Evolutionary conservation across 2,329 filamentous ascomycete species (phyloP), one percentile per base, ranked within the genome.

Genomic region (Diaporthe capsici): DNA sequence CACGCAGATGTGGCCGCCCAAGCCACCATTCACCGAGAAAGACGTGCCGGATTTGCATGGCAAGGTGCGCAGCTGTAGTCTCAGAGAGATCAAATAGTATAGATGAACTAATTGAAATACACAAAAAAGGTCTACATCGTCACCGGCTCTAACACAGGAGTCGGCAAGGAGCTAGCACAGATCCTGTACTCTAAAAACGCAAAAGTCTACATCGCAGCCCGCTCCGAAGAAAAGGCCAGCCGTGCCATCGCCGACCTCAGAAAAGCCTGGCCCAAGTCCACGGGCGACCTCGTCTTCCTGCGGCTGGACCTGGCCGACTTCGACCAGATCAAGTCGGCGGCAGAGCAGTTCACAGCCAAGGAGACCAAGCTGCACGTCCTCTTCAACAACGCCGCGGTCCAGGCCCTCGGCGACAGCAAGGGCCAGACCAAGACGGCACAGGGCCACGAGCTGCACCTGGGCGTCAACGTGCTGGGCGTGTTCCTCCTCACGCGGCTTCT

Each of bases 151-250:
- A 73, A 75, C 58, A 75, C 74, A 6, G 74, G 74, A 20, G 47
- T 73, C 4, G 70, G 74, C 39, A 73, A 73, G 58, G 74, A 75
- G 31, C 71, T 75, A 8, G 70, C 70, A 37, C 49, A 60, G 25
- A 68, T 75, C 4, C 39, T 75, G 17, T 75, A 75, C 31, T 55
- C 70, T 31, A 75, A 68, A 37, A 73, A 73, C 34, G 74, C 74
- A 8, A 73, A 53, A 31, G 60, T 90, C 39, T 90, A 90, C 78
- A 80, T 90, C 39, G 86, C 87, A 4, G 86, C 85, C 2, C 86
- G 88, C 58, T 78, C 79, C 8, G 76, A 77, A 31, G 76, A 78
- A n/a, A 74, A 77, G 13, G 78, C 76, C 22, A 74, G 78, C 13
- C 72, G 77, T 1, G 79, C 79, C 13, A 78, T 79, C 22, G 15